These are phyloP conservation scores for Malassezia caprae DNA, from an alignment of 1,284 basidiomycete genomes.

Conservation along the genomic window DNA sequence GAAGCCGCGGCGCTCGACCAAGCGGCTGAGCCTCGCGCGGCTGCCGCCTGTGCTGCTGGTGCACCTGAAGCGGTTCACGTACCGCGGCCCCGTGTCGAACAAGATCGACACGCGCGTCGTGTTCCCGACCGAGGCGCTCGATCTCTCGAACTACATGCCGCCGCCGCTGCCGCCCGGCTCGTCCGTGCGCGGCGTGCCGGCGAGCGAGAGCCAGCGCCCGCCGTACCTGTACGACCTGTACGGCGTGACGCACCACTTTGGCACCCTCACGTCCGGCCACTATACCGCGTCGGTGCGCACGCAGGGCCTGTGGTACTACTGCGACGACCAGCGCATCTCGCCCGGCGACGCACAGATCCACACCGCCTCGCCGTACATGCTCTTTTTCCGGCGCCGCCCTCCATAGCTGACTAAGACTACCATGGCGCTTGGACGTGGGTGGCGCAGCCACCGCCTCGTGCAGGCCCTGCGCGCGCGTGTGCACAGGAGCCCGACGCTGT, in stretches of 20 bases:
- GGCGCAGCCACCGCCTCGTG: not conserved
- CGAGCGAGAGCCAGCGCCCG: slow-evolving; percentile 31
- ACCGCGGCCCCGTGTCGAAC: slow-evolving; percentile 83
- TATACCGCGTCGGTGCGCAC: slow-evolving; percentile 44
- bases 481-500: slow-evolving; percentile 48
- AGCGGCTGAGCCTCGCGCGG: slow-evolving; percentile 74
- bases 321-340: slow-evolving; percentile 36
- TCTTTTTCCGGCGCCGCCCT: slow-evolving; percentile 34
- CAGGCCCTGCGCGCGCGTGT: not conserved
- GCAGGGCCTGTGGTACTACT: slow-evolving; percentile 39
- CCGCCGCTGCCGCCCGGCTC: slow-evolving; percentile 46
- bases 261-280: slow-evolving; percentile 43
- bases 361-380: slow-evolving; percentile 36
- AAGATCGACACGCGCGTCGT: slow-evolving; percentile 54
- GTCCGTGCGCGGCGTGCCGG: slow-evolving; percentile 15
- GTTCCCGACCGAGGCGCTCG: slow-evolving; percentile 67
- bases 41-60: slow-evolving; percentile 85
- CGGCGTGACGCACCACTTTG: slow-evolving; percentile 49
- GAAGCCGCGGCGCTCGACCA: slow-evolving; percentile 67
- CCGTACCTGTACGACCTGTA: slow-evolving; percentile 51
- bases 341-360: slow-evolving; percentile 30
- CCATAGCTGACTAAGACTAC: slow-evolving; percentile 3
- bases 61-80: slow-evolving; percentile 89
- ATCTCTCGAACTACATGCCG: slow-evolving; percentile 86
- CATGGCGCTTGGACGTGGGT: not conserved